Percentiles rank a stretch among this genome's conserved stretches.
These are phyloP conservation scores for Trichoderma lentiforme DNA, from an alignment of 2,329 filamentous ascomycete species.

Conservation along the genomic window DNA sequence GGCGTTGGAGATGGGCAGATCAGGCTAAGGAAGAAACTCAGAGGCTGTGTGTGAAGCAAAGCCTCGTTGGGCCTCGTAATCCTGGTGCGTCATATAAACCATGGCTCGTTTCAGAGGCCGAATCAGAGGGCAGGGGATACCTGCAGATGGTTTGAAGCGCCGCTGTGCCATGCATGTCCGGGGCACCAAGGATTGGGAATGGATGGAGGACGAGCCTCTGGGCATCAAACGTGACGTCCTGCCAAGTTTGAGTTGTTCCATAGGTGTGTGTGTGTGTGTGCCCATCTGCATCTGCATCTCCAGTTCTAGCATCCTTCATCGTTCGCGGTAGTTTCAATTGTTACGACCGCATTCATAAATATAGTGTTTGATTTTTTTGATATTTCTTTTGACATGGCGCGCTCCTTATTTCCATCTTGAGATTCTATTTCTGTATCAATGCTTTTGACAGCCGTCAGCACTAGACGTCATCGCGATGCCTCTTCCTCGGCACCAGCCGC, in stretches of 20 bases:
- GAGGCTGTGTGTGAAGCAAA: neutral
- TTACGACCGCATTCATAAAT: neutral
- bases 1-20: neutral
- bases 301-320: neutral
- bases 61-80: constrained; percentile 3
- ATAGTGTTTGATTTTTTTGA: neutral
- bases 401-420: neutral
- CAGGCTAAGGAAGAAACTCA: neutral
- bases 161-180: neutral
- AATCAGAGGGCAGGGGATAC: neutral
- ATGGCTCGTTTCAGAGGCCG: constrained; percentile 2
- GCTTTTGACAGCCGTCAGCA: neutral
- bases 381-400: neutral
- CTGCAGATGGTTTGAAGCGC: neutral
- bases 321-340: neutral
- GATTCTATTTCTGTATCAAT: neutral
- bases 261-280: neutral
- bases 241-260: neutral
- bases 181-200: neutral
- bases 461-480: constrained; percentile 6
- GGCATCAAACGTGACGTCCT: neutral
- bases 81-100: neutral
- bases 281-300: neutral
- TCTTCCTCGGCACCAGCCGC: neutral
- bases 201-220: neutral